Evolutionary conservation across 805 yeast species (phyloP).

Genomic region (Wickerhamiella sergipiensis): DNA sequence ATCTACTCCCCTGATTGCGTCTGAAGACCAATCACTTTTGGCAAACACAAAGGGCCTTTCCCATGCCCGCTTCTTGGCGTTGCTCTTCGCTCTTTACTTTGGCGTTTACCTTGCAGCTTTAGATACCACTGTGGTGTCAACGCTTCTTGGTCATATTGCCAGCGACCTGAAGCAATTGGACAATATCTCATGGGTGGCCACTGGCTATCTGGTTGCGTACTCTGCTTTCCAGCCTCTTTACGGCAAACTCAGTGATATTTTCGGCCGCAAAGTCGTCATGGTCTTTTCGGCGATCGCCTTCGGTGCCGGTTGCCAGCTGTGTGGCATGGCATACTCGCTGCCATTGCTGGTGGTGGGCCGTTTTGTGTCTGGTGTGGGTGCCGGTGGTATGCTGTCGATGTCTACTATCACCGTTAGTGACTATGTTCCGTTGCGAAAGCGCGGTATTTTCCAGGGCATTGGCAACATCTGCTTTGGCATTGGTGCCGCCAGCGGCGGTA

Average conservation of each 20-base stretch:
- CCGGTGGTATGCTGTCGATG: conserved; percentile 73
- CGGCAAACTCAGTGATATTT: conserved; percentile 55
- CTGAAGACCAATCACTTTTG: neutral
- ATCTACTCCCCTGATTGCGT: neutral
- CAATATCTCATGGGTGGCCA: conserved; percentile 54
- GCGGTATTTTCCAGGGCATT: conserved; percentile 76
- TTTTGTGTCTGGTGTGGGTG: conserved; percentile 76
- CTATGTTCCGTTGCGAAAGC: conserved; percentile 55
- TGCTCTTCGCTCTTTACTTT: conserved; percentile 19
- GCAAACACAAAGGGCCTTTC: neutral
- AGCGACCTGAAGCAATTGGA: conserved; percentile 41
- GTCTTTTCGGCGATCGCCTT: conserved; percentile 31
- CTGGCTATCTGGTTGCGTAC: conserved; percentile 52
- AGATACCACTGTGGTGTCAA: conserved; percentile 48
- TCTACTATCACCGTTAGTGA: conserved; percentile 68
- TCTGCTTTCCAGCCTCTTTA: conserved; percentile 64
- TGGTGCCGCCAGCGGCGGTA: conserved; percentile 65
- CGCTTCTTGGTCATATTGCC: conserved; percentile 45
- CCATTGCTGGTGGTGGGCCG: conserved; percentile 54
- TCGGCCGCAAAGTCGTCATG: conserved; percentile 29
- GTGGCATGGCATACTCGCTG: conserved; percentile 43
- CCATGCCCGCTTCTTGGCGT: conserved; percentile 7
- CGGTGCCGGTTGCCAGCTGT: conserved; percentile 34
- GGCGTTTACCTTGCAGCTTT: conserved; percentile 36
- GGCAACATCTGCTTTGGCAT: conserved; percentile 63